Evolutionary conservation across 2,329 filamentous ascomycete genomes (phyloP).

Genomic region (Aspergillus brasiliensis): DNA sequence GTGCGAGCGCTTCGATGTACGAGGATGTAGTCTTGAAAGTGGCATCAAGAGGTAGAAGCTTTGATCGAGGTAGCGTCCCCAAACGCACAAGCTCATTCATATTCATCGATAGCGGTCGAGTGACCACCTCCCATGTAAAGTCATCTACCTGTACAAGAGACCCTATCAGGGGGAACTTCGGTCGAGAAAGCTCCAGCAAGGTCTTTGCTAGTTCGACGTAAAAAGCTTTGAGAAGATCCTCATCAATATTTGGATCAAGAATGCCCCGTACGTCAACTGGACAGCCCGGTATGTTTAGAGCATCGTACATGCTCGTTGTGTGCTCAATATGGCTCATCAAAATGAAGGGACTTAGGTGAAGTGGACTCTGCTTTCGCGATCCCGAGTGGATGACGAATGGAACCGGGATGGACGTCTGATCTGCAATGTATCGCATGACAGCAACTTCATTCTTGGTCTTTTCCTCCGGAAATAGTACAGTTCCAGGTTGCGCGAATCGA

Average conservation of each 20-base stretch:
- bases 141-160: background rate
- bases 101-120: background rate
- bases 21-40: constrained; percentile 35
- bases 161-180: background rate
- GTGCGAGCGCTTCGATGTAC: constrained; percentile 43
- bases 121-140: background rate
- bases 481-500: background rate
- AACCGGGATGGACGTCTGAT: background rate
- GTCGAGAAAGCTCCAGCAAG: background rate
- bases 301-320: constrained; percentile 15
- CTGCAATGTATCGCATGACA: background rate
- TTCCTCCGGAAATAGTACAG: background rate
- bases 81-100: background rate
- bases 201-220: background rate
- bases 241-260: constrained; percentile 35
- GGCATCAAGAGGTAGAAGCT: background rate
- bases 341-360: background rate
- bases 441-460: background rate
- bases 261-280: constrained; percentile 17
- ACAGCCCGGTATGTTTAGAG: constrained; percentile 17
- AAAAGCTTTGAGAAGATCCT: constrained; percentile 34
- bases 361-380: background rate
- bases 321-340: constrained; percentile 29
- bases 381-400: background rate
- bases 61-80: background rate